Evolutionary conservation across 768 basidiomycete genomes (phyloP).

Genomic region (Tulasnella sp.): DNA sequence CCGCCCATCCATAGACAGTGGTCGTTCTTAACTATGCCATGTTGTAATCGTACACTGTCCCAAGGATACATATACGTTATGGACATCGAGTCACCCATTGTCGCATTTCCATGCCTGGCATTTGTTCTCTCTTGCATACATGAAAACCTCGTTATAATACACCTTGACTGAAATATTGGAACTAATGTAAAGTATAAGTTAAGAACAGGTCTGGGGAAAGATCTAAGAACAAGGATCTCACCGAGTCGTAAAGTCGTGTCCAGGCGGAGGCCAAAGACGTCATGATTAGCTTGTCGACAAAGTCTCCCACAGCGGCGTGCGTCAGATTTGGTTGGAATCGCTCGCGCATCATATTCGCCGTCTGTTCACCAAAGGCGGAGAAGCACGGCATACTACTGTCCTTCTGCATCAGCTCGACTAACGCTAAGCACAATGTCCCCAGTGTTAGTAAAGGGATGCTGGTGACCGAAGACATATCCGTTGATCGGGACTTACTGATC

Average conservation of each 20-base stretch:
- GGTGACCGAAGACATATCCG: neutral
- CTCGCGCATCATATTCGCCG: conserved; percentile 76
- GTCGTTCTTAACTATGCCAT: no score
- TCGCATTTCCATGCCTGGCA: neutral
- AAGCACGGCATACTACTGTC: conserved; percentile 83
- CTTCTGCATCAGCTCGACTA: conserved; percentile 98
- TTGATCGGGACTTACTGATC: conserved; percentile 49
- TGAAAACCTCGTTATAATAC: no score
- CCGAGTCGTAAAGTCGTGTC: conserved; percentile 94
- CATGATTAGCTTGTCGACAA: conserved; percentile 84
- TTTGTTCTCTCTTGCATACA: no score
- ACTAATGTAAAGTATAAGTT: conserved; percentile 45
- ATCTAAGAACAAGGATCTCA: conserved; percentile 29
- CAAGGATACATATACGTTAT: neutral
- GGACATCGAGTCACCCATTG: neutral
- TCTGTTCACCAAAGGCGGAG: conserved; percentile 79
- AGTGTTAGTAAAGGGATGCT: conserved; percentile 5
- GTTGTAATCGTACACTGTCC: no score
- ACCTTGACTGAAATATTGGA: conserved; percentile 84
- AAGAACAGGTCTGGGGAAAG: neutral
- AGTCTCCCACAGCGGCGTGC: conserved; percentile 66
- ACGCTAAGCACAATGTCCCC: no score
- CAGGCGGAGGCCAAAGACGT: conserved; percentile 86
- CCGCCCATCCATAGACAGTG: no score
- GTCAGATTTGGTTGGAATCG: conserved; percentile 89